A percentile compares a stretch with the other conserved stretches of the same genome.
phyloP scores from a whole-genome alignment of 2,329 filamentous ascomycete species.

The Fusarium tupiense region DNA sequence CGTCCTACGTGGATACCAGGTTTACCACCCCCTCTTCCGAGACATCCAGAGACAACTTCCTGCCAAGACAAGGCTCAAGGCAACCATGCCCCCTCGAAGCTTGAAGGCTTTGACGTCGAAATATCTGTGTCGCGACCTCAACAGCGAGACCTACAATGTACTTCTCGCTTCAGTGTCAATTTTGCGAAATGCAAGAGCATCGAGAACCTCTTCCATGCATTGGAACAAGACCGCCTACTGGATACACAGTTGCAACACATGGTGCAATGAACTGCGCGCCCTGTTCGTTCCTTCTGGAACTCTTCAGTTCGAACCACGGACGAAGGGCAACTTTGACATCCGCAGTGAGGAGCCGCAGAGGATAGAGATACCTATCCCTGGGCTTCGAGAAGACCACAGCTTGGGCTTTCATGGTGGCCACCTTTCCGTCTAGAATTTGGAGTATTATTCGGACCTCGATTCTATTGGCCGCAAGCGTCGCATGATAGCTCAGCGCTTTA shows the following conservation, averaged over 20 bases:
- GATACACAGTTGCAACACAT: not conserved
- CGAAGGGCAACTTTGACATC: not conserved
- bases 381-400: not conserved
- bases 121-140: not conserved
- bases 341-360: not conserved
- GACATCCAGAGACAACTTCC: not conserved
- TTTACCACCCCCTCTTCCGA: no score
- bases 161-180: not conserved
- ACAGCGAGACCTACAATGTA: not conserved
- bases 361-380: not conserved
- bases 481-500: not conserved
- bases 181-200: not conserved
- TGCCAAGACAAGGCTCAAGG: not conserved
- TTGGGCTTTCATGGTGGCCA: not conserved
- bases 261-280: no score
- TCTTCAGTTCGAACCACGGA: not conserved
- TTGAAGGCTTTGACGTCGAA: not conserved
- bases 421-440: not conserved
- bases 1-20: no score
- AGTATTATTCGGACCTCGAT: not conserved
- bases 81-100: not conserved
- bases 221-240: no score
- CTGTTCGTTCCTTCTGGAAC: not conserved
- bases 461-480: not conserved
- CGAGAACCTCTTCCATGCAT: no score